These are phyloP conservation scores for Grammothele lineata DNA, from an alignment of 768 basidiomycete genomes.

Conservation along the genomic window DNA sequence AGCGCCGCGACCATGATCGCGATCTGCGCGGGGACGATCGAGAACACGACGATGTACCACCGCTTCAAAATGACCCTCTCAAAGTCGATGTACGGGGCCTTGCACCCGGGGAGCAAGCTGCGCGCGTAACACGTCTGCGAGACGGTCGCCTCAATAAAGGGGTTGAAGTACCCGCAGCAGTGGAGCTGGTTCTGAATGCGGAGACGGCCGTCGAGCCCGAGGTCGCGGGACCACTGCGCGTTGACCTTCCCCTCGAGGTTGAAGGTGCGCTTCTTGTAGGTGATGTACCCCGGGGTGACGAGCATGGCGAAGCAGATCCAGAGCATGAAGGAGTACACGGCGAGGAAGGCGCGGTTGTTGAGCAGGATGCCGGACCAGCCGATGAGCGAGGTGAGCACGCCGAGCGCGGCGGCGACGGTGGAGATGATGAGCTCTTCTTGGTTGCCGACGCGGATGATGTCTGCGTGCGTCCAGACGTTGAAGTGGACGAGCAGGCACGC, in stretches of 20 bases:
- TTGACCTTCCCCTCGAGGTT: conserved; percentile 83
- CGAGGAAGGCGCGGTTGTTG: conserved; percentile 81
- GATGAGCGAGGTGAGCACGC: conserved; percentile 60
- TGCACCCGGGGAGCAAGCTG: conserved; percentile 70
- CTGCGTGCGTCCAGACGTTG: conserved; percentile 64
- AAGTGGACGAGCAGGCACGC: conserved; percentile 74
- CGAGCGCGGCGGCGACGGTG: conserved; percentile 57
- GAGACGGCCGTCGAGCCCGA: conserved; percentile 57
- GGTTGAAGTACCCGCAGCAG: conserved; percentile 82
- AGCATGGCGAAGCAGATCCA: conserved; percentile 74
- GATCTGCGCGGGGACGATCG: conserved; percentile 66
- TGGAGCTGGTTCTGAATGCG: conserved; percentile 67
- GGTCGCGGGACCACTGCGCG: conserved; percentile 63
- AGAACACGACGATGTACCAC: conserved; percentile 67
- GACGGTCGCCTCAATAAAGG: conserved; percentile 76
- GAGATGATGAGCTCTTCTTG: conserved; percentile 63
- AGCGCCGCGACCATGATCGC: conserved; percentile 57
- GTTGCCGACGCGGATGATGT: conserved; percentile 72
- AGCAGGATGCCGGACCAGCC: conserved; percentile 80
- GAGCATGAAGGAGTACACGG: conserved; percentile 63
- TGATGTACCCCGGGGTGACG: conserved; percentile 71
- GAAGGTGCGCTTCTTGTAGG: conserved; percentile 70
- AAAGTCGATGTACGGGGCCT: conserved; percentile 54
- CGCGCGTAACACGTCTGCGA: conserved; percentile 73
- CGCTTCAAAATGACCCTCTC: conserved; percentile 48